phyloP scores from a whole-genome alignment of 352 stramenopile genomes.

The Pythium sp. region DNA sequence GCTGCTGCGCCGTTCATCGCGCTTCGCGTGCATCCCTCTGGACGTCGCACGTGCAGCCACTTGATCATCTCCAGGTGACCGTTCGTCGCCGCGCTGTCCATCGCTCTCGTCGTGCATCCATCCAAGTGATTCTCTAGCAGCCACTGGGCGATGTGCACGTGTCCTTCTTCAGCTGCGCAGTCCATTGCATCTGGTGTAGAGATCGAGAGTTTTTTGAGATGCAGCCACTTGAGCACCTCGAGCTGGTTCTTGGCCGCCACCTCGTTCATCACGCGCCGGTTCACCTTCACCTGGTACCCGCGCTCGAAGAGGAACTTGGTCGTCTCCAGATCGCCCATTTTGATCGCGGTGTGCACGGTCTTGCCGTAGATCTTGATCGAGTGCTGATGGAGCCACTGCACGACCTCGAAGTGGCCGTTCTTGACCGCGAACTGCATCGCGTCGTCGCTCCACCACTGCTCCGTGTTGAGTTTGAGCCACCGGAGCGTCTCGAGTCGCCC shows the following conservation, averaged over 20 bases:
- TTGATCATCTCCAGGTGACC: constrained; percentile 17
- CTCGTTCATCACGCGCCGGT: constrained; percentile 17
- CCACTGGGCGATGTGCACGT: constrained; percentile 14
- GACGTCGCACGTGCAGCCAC: constrained; percentile 8
- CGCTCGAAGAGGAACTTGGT: constrained; percentile 14
- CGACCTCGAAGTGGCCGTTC: constrained; percentile 13
- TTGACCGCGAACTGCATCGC: constrained; percentile 14
- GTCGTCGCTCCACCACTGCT: constrained; percentile 18
- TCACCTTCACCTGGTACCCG: constrained; percentile 17
- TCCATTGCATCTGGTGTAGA: constrained; percentile 15
- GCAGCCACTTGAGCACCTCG: constrained; percentile 16
- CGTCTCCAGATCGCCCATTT: constrained; percentile 14
- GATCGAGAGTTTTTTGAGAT: constrained; percentile 10
- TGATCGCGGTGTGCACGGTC: constrained; percentile 12
- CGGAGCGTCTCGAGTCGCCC: constrained; percentile 11
- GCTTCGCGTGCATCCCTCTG: constrained; percentile 14
- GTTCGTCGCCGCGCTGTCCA: constrained; percentile 17
- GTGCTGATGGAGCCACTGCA: constrained; percentile 19
- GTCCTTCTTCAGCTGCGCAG: constrained; percentile 10
- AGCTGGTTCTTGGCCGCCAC: constrained; percentile 12
- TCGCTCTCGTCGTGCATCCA: constrained; percentile 14
- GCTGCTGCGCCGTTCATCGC: constrained; percentile 16
- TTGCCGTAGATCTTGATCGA: constrained; percentile 19
- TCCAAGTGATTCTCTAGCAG: constrained; percentile 18
- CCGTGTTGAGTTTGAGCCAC: constrained; percentile 12